Conservation (phyloP, 2,329 filamentous ascomycete genomes). For the Fusarium anthophilum region DNA sequence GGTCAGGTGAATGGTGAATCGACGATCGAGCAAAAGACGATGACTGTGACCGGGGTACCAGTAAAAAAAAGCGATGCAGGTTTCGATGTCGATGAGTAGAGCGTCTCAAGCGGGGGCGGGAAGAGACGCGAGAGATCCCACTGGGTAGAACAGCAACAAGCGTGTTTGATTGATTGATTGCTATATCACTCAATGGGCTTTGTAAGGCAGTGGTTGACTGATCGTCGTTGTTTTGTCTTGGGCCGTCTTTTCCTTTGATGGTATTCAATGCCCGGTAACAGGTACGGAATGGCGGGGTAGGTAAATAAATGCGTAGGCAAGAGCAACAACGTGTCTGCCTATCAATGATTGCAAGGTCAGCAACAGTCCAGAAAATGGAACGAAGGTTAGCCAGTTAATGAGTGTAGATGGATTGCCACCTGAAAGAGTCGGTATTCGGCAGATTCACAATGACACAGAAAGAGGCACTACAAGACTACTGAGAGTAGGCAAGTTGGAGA, state of each 20-base stretch:
- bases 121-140: slow-evolving; percentile 9
- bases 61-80: slow-evolving; percentile 32
- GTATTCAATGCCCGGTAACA: slow-evolving; percentile 10
- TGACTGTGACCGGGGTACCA: slow-evolving; percentile 26
- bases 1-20: slow-evolving; percentile 39
- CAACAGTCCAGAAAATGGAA: slow-evolving; percentile 3
- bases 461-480: slow-evolving; percentile 12
- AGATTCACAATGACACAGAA: neutral
- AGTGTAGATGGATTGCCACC: slow-evolving; percentile 6
- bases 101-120: slow-evolving; percentile 19
- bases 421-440: neutral
- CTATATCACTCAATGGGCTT: slow-evolving; percentile 1
- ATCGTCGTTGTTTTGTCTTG: slow-evolving; percentile 11
- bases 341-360: slow-evolving; percentile 23
- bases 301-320: slow-evolving; percentile 5
- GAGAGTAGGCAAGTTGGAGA: slow-evolving; percentile 13
- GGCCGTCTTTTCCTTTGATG: slow-evolving; percentile 19
- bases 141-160: slow-evolving; percentile 4
- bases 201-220: neutral
- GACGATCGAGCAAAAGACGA: slow-evolving; percentile 35
- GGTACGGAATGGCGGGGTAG: slow-evolving; percentile 25
- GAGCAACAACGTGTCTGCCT: slow-evolving; percentile 24
- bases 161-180: neutral
- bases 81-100: slow-evolving; percentile 28
- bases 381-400: slow-evolving; percentile 1